These are phyloP conservation scores for Exophiala phaeomuriformis DNA, from an alignment of 2,329 filamentous ascomycete genomes.

Conservation along the genomic window DNA sequence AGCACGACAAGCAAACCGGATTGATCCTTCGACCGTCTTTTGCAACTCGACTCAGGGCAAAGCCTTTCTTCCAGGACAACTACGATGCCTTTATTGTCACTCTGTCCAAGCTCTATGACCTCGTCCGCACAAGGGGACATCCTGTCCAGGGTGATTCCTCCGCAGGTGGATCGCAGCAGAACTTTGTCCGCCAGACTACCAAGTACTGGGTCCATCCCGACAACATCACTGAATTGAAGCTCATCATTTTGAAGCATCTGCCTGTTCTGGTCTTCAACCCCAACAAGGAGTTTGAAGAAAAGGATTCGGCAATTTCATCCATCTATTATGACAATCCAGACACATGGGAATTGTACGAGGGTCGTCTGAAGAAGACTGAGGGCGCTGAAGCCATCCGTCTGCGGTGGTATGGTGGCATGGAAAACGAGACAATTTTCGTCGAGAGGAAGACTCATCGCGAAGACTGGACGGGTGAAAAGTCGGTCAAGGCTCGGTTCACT, in stretches of 20 bases:
- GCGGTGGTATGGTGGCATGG: constrained; percentile 96
- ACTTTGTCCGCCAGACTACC: constrained; percentile 92
- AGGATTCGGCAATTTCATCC: constrained; percentile 91
- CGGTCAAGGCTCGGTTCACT: constrained; percentile 91
- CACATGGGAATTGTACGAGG: constrained; percentile 88
- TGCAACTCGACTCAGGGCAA: constrained; percentile 84
- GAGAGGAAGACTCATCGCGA: constrained; percentile 97
- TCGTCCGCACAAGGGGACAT: constrained; percentile 86
- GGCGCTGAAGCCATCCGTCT: constrained; percentile 94
- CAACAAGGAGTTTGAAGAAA: constrained; percentile 86
- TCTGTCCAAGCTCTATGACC: constrained; percentile 88
- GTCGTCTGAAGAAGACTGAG: constrained; percentile 93
- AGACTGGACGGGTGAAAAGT: constrained; percentile 98
- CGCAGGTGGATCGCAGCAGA: constrained; percentile 86
- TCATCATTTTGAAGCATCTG: constrained; percentile 95
- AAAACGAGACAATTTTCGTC: constrained; percentile 88
- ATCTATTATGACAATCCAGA: constrained; percentile 97
- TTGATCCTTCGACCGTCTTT: constrained; percentile 97
- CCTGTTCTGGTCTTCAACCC: constrained; percentile 96
- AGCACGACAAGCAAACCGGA: constrained; percentile 96
- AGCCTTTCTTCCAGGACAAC: constrained; percentile 98
- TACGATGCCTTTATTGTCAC: constrained; percentile 94
- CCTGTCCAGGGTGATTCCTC: constrained; percentile 86
- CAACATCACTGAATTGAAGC: constrained; percentile 95
- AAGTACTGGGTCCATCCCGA: constrained; percentile 99